Evolutionary conservation across 2,329 filamentous ascomycete species (phyloP).

Genomic region (Leptographium flavum): DNA sequence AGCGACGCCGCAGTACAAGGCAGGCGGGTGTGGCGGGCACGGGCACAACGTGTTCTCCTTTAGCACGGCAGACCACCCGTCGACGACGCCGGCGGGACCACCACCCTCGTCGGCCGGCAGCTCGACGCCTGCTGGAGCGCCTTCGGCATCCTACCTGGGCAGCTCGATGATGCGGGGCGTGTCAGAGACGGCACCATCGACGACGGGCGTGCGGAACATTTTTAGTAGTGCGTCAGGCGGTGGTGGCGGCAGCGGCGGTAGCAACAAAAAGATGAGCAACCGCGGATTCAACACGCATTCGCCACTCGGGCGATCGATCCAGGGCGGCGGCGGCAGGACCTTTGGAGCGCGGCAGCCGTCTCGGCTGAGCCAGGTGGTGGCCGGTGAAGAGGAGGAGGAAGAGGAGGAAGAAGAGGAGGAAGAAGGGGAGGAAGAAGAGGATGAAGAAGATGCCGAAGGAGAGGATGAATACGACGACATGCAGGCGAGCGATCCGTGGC

Average conservation of each 20-base stretch:
- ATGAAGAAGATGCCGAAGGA: slow-evolving; percentile 21
- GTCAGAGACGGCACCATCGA: slow-evolving; percentile 3
- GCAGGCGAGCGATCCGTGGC: slow-evolving; percentile 14
- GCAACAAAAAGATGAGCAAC: too few species aligned
- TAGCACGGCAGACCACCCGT: slow-evolving; percentile 25
- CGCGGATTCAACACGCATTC: slow-evolving; percentile 13
- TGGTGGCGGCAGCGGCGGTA: background rate
- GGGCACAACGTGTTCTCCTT: slow-evolving; percentile 19
- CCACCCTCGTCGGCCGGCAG: slow-evolving; percentile 37
- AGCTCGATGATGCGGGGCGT: slow-evolving; percentile 35
- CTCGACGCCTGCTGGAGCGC: slow-evolving; percentile 42
- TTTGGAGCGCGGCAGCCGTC: slow-evolving; percentile 27
- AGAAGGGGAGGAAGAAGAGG: slow-evolving; percentile 6
- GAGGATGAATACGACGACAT: slow-evolving; percentile 23
- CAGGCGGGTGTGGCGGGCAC: background rate
- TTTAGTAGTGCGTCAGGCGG: background rate
- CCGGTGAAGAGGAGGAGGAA: slow-evolving; percentile 24
- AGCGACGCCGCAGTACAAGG: slow-evolving; percentile 5
- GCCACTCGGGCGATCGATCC: slow-evolving; percentile 34
- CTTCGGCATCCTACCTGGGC: slow-evolving; percentile 38
- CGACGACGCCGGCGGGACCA: slow-evolving; percentile 38
- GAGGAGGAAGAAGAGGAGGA: slow-evolving; percentile 21
- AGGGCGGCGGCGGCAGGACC: slow-evolving; percentile 8
- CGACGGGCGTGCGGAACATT: slow-evolving; percentile 5
- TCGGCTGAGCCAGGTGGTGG: slow-evolving; percentile 31